Evolutionary conservation across 2,329 filamentous ascomycete species (phyloP), one percentile per base, ranked within the genome.

Genomic region (Aspergillus hortae): DNA sequence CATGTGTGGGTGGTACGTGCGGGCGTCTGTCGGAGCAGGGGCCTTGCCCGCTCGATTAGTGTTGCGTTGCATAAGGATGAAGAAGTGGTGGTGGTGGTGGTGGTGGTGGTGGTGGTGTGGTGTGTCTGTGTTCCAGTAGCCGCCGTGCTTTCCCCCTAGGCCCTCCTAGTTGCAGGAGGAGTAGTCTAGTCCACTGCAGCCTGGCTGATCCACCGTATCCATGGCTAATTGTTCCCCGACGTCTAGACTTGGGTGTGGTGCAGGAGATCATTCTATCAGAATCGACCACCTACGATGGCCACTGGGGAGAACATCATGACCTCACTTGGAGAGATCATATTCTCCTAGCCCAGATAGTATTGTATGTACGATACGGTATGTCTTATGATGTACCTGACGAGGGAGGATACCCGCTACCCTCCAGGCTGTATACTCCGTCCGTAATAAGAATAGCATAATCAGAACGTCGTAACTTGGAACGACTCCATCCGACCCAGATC

Each of bases 51-150:
- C 15, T 44, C 19, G 5, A 17, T 12, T 15, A 21, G 12, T n/a
- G 44, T 19, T 35, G 25, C 33, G 27, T 30, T 30, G 27, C 27
- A 30, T 30, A 30, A 30, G 3, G 27, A 9, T 30, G 27, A 30
- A 30, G 27, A 46, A 5, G 4, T 45, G 35, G 32, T 35, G 48
- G 36, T 35, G 48, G 36, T 42, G 27, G 23, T 23, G 27, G n/a
- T n/a, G n/a, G 4, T 45, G 35, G 32, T 35, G 48, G 36, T 35
- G 48, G 36, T 42, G 27, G 23, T 23, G 27, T 52, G 11, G 30
- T 46, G 33, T 32, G 7, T 19, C 14, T 6, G 40, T 45, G 52
- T 51, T 54, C 44, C 49, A 54, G 52, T 48, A 52, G 49, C 45
- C 52, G 52, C 52, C 49, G 33, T 43, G 41, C 36, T 48, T 32